phyloP scores from a whole-genome alignment of 495 filamentous ascomycete species.

The Trichocladium antarcticum region DNA sequence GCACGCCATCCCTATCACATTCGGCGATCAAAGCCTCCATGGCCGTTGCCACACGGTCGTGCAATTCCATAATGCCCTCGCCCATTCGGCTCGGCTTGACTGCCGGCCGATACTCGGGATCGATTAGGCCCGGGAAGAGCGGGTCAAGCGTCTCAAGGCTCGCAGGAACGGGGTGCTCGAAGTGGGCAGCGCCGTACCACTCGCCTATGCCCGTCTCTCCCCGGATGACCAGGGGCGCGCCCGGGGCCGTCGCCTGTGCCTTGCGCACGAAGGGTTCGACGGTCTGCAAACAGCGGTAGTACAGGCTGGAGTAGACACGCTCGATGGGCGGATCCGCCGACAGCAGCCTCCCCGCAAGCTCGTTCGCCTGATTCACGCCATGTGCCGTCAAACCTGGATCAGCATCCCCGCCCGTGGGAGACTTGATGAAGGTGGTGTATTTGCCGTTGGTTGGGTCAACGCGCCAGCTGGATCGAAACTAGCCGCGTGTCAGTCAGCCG shows the following conservation, averaged over 20 bases:
- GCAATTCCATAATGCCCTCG: conserved; percentile 65
- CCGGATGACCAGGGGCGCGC: conserved; percentile 33
- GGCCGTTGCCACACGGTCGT: conserved; percentile 64
- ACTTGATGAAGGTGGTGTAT: conserved; percentile 56
- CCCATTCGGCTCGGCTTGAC: conserved; percentile 58
- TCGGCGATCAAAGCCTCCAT: conserved; percentile 58
- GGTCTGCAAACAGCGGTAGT: conserved; percentile 89
- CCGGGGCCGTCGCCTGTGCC: conserved; percentile 21
- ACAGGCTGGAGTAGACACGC: conserved; percentile 72
- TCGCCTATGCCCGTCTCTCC: conserved; percentile 74
- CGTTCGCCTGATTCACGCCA: conserved; percentile 70
- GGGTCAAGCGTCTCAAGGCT: conserved; percentile 42
- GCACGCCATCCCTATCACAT: conserved; percentile 52
- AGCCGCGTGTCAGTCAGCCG: conserved; percentile 4
- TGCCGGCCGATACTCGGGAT: conserved; percentile 43
- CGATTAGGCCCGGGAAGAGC: conserved; percentile 53
- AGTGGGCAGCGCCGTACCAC: conserved; percentile 76
- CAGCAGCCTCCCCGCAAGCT: conserved; percentile 59
- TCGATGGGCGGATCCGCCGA: conserved; percentile 54
- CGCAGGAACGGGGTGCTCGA: conserved; percentile 75
- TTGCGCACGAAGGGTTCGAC: conserved; percentile 56
- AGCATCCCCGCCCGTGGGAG: conserved; percentile 72
- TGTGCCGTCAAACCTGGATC: conserved; percentile 83
- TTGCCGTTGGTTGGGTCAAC: conserved; percentile 67
- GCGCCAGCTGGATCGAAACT: conserved; percentile 87